Evolutionary conservation across 2,329 filamentous ascomycete genomes (phyloP), one percentile per base, ranked within the genome.

Genomic region (Monosporascus sp.): DNA sequence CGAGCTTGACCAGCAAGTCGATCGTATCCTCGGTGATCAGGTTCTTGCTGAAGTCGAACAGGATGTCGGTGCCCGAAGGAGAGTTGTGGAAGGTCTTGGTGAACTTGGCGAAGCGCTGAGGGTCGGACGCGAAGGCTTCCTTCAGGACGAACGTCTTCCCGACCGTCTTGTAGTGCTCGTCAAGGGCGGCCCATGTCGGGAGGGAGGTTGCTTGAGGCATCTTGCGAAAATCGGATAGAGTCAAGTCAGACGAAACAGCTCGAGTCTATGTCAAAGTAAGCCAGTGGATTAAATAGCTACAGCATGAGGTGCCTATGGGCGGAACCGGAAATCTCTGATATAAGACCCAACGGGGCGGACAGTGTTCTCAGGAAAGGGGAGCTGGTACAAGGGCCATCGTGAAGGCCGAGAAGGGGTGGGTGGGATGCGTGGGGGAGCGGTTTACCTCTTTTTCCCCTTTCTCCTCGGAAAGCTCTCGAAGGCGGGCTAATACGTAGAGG

Each of bases 21-120:
- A 97, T 79, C 5, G 93, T 97, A 76, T 97, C 92, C 63, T 96
- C 89, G 57, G 88, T 94, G 66, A 97, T 73, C 74, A 99, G 92
- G 83, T 99, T 99, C 85, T 99, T 99, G 79, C 88, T 94, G 77
- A 96, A 99, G 75, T 99, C 94, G 74, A 97, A 99, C 59, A 99
- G 83, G 67, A 95, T 94, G 61, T 97, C 90, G 63, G 85, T 86
- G 67, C 81, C 81, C 67, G 95, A 89, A 62, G 88, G 86, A 50
- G 82, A 72, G 74, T 90, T 92, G 31, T 85, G 78, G 74, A 97
- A 96, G 67, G 83, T 90, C 71, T 86, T 89, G 70, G 86, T 89
- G 78, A 96, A 92, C 76, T 94, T 96, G 67, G 87, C 75, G 79
- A 97, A 97, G 59, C 94, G 90, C 69, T 88, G 72, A 49, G 91